Evolutionary conservation across 2,329 filamentous ascomycete species (phyloP).

Genomic region (Davidsoniella eucalypti): DNA sequence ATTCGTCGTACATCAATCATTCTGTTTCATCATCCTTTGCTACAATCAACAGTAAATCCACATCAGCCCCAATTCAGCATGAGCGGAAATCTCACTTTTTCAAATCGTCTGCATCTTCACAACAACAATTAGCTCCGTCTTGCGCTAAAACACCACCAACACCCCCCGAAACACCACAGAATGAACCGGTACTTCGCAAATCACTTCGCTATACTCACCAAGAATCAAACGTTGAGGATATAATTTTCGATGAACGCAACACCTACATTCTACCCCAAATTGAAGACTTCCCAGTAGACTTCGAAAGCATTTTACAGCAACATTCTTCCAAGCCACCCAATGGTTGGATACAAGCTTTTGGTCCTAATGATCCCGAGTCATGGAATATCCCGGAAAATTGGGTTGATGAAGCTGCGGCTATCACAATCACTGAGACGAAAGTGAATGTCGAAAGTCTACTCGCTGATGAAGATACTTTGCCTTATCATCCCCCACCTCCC

Average conservation of each 20-base stretch:
- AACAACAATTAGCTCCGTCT: not conserved
- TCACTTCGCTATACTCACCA: not conserved
- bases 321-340: not conserved
- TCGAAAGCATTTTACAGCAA: not conserved
- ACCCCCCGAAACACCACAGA: slow-evolving; percentile 9
- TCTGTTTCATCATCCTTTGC: slow-evolving; percentile 27
- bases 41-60: slow-evolving; percentile 25
- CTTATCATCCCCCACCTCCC: slow-evolving; percentile 16
- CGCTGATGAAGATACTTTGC: slow-evolving; percentile 3
- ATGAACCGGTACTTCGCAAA: not conserved
- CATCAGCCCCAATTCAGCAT: slow-evolving; percentile 18
- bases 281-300: slow-evolving; percentile 8
- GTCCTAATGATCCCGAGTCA: slow-evolving; percentile 5
- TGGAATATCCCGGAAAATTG: slow-evolving; percentile 24
- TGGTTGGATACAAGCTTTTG: slow-evolving; percentile 10
- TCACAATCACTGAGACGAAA: not conserved
- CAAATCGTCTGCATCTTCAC: not conserved
- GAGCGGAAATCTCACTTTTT: not conserved
- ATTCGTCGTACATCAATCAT: slow-evolving; percentile 22
- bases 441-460: slow-evolving; percentile 10
- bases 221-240: not conserved
- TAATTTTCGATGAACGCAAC: not conserved
- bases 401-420: slow-evolving; percentile 16
- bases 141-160: slow-evolving; percentile 5
- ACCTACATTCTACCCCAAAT: not conserved